phyloP scores from a whole-genome alignment of 2,329 filamentous ascomycete species.

The Aspergillus bombycis region DNA sequence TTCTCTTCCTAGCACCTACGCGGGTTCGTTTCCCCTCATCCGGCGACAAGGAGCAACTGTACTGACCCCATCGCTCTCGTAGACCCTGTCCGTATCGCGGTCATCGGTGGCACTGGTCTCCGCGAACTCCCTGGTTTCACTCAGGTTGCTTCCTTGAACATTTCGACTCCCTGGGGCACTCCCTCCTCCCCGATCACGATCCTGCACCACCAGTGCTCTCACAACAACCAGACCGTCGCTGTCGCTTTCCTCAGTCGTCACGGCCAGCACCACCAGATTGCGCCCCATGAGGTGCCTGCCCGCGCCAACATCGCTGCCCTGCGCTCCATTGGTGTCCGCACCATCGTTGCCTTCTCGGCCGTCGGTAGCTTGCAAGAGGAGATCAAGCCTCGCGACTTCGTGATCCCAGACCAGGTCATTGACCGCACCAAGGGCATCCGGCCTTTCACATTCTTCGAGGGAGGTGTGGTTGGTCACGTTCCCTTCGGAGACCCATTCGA shows the following conservation, averaged over 20 bases:
- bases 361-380: conserved; percentile 91
- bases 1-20: conserved; percentile 61
- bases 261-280: conserved; percentile 82
- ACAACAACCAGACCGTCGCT: conserved; percentile 61
- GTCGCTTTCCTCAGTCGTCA: conserved; percentile 94
- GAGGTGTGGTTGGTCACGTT: conserved; percentile 87
- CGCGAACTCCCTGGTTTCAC: conserved; percentile 84
- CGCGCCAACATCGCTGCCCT: conserved; percentile 99
- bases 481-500: conserved; percentile 97
- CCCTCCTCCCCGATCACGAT: conserved; percentile 80
- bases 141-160: conserved; percentile 76
- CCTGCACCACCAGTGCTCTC: conserved; percentile 79
- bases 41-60: background rate
- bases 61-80: conserved; percentile 7
- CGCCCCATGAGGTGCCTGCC: conserved; percentile 91
- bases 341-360: conserved; percentile 91
- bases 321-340: conserved; percentile 83
- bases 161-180: conserved; percentile 84
- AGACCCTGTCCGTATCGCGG: conserved; percentile 75
- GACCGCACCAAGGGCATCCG: conserved; percentile 95
- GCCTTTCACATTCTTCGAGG: conserved; percentile 88
- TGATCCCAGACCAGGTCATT: conserved; percentile 94
- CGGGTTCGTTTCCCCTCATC: conserved; percentile 46
- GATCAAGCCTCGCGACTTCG: conserved; percentile 94
- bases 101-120: conserved; percentile 92